phyloP scores from a whole-genome alignment of 1,139 yeast species.

The Kluyveromyces sp. region DNA sequence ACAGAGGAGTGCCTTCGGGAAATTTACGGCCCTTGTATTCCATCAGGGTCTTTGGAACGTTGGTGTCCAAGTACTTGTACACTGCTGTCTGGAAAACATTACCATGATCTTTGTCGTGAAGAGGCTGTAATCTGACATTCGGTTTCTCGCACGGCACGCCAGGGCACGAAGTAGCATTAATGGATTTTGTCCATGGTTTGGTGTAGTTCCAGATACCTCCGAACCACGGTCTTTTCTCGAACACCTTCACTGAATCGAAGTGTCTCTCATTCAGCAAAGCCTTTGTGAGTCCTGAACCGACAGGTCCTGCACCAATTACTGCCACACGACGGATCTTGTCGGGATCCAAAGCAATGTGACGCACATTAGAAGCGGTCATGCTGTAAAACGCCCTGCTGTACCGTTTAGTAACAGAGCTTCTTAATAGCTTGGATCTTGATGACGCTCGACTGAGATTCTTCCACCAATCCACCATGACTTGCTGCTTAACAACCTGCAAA shows the following conservation, averaged over 20 bases:
- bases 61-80: constrained; percentile 46
- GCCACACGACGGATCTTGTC: constrained; percentile 32
- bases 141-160: constrained; percentile 17
- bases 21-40: constrained; percentile 46
- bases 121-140: constrained; percentile 11
- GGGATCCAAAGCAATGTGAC: neutral
- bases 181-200: constrained; percentile 19
- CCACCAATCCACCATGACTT: neutral
- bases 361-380: neutral
- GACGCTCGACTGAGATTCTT: neutral
- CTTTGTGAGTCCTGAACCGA: constrained; percentile 53
- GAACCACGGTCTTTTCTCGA: constrained; percentile 42
- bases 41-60: constrained; percentile 54
- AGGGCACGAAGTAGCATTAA: constrained; percentile 12
- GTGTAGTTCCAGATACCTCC: constrained; percentile 53
- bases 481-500: neutral
- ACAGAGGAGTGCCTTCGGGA: constrained; percentile 39
- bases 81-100: constrained; percentile 31
- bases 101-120: constrained; percentile 11
- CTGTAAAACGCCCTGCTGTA: no score
- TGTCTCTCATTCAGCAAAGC: constrained; percentile 43
- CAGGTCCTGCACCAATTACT: constrained; percentile 63
- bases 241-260: constrained; percentile 41
- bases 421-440: neutral
- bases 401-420: no score